These are phyloP conservation scores for Boletus sp. DNA, from an alignment of 768 basidiomycete species.

Conservation along the genomic window DNA sequence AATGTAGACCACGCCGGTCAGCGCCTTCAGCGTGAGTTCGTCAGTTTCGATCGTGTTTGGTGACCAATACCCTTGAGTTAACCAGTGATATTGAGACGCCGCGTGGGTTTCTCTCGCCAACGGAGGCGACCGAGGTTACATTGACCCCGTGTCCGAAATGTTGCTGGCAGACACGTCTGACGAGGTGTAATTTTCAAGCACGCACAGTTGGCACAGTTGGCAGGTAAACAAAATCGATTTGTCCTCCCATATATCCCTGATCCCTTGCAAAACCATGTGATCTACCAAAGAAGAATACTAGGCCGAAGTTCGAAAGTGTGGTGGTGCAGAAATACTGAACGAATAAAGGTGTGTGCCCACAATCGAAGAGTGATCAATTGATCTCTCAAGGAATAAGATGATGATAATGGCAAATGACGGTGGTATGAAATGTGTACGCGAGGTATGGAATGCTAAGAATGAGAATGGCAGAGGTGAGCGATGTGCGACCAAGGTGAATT, in stretches of 20 bases:
- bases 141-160: not conserved
- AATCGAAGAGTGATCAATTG: not conserved
- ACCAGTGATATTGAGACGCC: not conserved
- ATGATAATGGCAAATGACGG: not conserved
- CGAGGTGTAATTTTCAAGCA: not conserved
- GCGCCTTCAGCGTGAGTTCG: not conserved
- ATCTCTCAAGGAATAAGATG: too few relatives aligned
- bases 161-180: not conserved
- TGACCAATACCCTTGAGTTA: not conserved
- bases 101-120: not conserved
- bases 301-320: conserved; percentile 22
- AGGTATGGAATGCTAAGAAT: too few relatives aligned
- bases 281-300: conserved; percentile 22
- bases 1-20: not conserved
- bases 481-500: not conserved
- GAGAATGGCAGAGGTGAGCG: conserved; percentile 6
- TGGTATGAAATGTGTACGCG: conserved; percentile 4
- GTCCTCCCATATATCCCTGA: not conserved
- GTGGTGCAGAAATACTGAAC: conserved; percentile 15
- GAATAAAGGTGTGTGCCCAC: conserved; percentile 13
- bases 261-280: not conserved
- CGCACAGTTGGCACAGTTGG: not conserved
- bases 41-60: not conserved
- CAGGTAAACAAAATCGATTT: conserved; percentile 4
- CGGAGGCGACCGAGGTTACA: not conserved